Base-by-base conservation (phyloP, 768 basidiomycete genomes). In the Kwoniella heveanensis region DNA sequence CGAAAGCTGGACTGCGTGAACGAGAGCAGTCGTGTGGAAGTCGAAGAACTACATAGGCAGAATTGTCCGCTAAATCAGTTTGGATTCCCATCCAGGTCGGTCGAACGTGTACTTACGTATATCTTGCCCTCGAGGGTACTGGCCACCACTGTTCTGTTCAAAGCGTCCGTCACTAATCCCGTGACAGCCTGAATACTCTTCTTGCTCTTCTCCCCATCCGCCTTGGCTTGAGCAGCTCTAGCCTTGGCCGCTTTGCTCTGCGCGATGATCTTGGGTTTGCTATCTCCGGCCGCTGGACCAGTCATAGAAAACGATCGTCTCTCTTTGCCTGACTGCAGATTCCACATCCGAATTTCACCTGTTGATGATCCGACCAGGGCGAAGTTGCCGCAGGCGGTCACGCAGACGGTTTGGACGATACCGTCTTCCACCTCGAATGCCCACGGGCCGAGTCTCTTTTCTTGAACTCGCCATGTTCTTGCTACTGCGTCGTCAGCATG, bases 311-410 rank as follows among this genome's bases (percentile, higher is more conserved):
- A 97, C 1, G 85, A 83, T 80, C 89, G 90, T 49, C 95, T 84
- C 70, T 86, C 85, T 62, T 93, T 85, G 1, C 96, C 96, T 2
- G 90, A 92, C 79, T 99, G 95, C 87, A 99, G 87, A 77, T 97
- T 99, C 90, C 92, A 98, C 88, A 94, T 88, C 62, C 86, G 80
- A 39, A 98, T 89, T 47, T 79, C 69, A 25, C 84, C 84, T 0
- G 86, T 88, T 1, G 90, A 90, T 1, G 89, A 89, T 25, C 92
- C 87, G 2, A 87, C 91, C 12, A 98, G 79, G 27, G 90, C 91
- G 76, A 97, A 99, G 74, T 98, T 98, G 8, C 96, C 96, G 75
- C 96, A 99, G 0, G 91, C 89, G 2, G 93, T 89, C 21, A 97
- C 89, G 66, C 88, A 90, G 19, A 94, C 90, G 15, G 88, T 85